phyloP scores from a whole-genome alignment of 2,329 filamentous ascomycete genomes.

The Diaporthe australafricana region DNA sequence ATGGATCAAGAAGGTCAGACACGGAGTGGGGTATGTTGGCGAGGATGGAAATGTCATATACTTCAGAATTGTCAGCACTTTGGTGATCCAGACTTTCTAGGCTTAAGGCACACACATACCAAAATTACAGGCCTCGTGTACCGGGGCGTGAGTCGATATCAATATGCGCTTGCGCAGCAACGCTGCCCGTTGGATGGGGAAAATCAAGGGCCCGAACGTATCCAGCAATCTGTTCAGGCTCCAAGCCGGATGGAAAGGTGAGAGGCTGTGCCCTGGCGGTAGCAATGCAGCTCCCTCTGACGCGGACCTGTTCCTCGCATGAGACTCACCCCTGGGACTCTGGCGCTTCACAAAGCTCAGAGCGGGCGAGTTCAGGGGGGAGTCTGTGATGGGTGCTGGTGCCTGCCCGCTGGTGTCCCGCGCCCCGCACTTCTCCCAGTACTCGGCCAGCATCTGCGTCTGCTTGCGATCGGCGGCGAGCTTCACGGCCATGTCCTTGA shows the following conservation, averaged over 20 bases:
- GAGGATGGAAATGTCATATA: conserved; percentile 93
- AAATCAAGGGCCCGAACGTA: conserved; percentile 89
- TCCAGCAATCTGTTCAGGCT: conserved; percentile 83
- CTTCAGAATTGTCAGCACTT: conserved; percentile 51
- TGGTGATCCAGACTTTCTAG: neutral
- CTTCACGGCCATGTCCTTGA: conserved; percentile 79
- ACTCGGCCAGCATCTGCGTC: conserved; percentile 76
- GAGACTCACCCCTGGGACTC: conserved; percentile 53
- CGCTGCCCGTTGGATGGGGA: conserved; percentile 89
- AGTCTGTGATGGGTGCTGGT: conserved; percentile 54
- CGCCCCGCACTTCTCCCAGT: conserved; percentile 77
- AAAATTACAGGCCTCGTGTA: conserved; percentile 88
- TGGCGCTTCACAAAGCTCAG: conserved; percentile 56
- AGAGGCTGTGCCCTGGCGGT: conserved; percentile 73
- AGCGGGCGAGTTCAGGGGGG: conserved; percentile 63
- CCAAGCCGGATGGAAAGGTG: conserved; percentile 86
- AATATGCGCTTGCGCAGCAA: conserved; percentile 89
- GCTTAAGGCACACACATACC: conserved; percentile 63
- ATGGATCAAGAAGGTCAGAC: conserved; percentile 74
- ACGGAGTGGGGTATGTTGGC: conserved; percentile 86
- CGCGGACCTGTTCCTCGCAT: conserved; percentile 67
- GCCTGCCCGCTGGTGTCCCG: conserved; percentile 51
- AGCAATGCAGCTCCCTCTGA: conserved; percentile 71
- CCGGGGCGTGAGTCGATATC: conserved; percentile 86
- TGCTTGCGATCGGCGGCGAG: conserved; percentile 75